phyloP scores from a whole-genome alignment of 345 rosid genomes.

The Camelina hispida region DNA sequence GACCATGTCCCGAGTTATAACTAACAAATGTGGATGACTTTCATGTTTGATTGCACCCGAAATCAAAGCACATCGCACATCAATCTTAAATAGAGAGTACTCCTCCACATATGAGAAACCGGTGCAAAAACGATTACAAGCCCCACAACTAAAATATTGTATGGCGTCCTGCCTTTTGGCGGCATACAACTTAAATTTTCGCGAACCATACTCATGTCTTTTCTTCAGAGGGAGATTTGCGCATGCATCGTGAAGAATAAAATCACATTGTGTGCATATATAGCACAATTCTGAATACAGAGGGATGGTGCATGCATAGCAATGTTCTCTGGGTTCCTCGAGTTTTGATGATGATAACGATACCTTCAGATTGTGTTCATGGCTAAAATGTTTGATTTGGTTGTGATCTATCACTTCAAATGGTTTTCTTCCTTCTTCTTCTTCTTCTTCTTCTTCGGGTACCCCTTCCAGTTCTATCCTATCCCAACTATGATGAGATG shows the following conservation, averaged over 20 bases:
- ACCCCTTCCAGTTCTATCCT: neutral
- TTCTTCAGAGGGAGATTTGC: conserved; percentile 2
- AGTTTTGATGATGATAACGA: neutral
- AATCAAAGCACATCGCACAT: conserved; percentile 18
- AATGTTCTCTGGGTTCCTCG: conserved; percentile 2
- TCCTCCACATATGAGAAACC: neutral
- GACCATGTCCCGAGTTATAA: neutral
- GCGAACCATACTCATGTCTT: neutral
- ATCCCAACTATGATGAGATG: neutral
- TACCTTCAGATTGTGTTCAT: neutral
- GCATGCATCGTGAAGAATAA: conserved; percentile 9
- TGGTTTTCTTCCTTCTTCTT: neutral
- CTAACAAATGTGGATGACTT: conserved; percentile 20
- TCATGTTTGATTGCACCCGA: conserved; percentile 4
- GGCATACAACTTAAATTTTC: neutral
- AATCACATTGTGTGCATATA: conserved; percentile 4
- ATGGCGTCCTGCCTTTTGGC: no score
- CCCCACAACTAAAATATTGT: accelerated
- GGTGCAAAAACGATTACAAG: neutral
- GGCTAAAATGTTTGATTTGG: neutral
- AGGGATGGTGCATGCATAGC: conserved; percentile 13
- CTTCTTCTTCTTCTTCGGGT: neutral
- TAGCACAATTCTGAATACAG: neutral
- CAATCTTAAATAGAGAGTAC: neutral
- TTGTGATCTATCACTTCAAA: neutral